These are phyloP conservation scores for Neurospora tetraspora DNA, from an alignment of 495 filamentous ascomycete species.

Conservation along the genomic window DNA sequence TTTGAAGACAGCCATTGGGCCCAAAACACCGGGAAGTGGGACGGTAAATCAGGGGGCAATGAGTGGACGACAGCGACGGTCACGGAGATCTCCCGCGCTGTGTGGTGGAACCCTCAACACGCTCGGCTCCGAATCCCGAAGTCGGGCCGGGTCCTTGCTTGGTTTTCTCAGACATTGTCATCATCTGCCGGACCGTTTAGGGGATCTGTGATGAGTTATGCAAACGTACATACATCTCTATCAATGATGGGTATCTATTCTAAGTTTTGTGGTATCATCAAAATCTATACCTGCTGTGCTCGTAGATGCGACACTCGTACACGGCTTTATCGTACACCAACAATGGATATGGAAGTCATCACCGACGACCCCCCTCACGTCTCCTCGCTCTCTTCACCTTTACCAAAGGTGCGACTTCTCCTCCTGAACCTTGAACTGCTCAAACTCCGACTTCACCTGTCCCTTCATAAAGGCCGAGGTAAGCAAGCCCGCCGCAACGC, in stretches of 20 bases:
- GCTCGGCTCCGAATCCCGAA: background rate
- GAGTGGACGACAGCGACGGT: background rate
- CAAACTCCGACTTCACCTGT: conserved; percentile 10
- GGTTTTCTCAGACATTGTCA: background rate
- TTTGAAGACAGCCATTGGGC: background rate
- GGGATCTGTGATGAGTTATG: background rate
- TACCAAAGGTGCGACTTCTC: conserved; percentile 15
- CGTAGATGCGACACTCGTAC: background rate
- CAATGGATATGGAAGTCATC: background rate
- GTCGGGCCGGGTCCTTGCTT: background rate
- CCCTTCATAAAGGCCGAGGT: conserved; percentile 46
- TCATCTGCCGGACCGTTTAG: background rate
- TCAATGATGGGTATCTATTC: background rate
- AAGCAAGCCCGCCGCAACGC: conserved; percentile 70
- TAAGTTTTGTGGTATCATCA: background rate
- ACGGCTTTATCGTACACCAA: background rate
- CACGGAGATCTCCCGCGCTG: background rate
- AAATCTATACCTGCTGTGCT: background rate
- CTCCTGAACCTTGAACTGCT: conserved; percentile 11
- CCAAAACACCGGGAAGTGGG: background rate
- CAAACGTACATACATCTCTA: background rate
- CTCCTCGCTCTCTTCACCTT: background rate
- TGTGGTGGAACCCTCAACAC: background rate
- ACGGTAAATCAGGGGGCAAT: background rate
- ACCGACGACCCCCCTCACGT: background rate